Percentiles rank a stretch among this genome's conserved stretches.
These are phyloP conservation scores for Podospora comata DNA, from an alignment of 495 filamentous ascomycete species.

Conservation along the genomic window DNA sequence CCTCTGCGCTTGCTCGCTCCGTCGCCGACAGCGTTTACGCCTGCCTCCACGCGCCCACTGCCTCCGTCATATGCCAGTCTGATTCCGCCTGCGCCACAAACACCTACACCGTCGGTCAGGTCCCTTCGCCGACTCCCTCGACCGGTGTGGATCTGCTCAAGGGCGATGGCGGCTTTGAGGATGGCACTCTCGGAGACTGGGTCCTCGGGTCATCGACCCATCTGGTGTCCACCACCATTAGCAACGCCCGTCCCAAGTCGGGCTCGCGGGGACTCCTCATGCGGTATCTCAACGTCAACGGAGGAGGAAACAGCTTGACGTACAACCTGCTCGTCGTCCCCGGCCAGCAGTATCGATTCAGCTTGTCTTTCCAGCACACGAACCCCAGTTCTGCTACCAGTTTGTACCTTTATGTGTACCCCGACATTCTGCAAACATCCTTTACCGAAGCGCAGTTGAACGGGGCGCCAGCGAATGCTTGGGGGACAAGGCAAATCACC, in stretches of 20 bases:
- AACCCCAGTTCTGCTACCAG: neutral
- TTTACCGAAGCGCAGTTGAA: neutral
- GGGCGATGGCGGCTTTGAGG: neutral
- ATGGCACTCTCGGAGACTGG: neutral
- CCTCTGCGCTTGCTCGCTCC: neutral
- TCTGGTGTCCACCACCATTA: neutral
- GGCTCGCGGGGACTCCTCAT: neutral
- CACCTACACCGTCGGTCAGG: constrained; percentile 1
- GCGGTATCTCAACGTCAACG: neutral
- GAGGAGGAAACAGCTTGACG: neutral
- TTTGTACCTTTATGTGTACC: neutral
- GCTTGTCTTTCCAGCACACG: neutral
- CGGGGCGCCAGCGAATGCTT: neutral
- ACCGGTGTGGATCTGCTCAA: neutral
- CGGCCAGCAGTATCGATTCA: neutral
- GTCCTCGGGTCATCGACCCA: neutral
- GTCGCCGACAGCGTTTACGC: neutral
- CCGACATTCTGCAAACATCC: neutral
- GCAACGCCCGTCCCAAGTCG: neutral
- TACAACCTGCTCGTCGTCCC: neutral
- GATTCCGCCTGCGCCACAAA: neutral
- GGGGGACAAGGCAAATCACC: neutral
- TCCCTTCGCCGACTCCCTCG: neutral
- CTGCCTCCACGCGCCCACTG: neutral
- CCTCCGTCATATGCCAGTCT: neutral